Base-by-base conservation (phyloP, 2,329 filamentous ascomycete genomes). In the Scedosporium boydii region DNA sequence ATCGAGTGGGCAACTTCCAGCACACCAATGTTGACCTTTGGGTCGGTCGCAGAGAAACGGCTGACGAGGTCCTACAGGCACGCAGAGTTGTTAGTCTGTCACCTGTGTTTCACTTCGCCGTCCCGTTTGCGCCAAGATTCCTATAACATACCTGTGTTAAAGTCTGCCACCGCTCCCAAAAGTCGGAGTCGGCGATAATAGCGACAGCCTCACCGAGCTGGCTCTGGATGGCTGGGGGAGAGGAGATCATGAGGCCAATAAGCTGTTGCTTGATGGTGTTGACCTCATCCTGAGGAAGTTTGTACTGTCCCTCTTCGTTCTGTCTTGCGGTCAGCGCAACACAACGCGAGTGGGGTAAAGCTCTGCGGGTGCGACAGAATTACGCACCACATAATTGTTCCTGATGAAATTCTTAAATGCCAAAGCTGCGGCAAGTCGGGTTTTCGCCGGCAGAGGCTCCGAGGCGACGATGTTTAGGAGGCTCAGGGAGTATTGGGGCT, bases 341-440 rank as follows among this genome's bases (percentile, higher is more conserved):
- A 14, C 42, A 14, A 6, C 12, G 41, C 51, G 60, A 59, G 41
- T 27, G 65, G 55, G 59, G 14, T 5, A 59, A 46, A 26, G 27
- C 12, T 44, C 48, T 6, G 16, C 27, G 6, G 6, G 56, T 12
- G 34, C 27, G 12, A 48, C 53, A 26, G 57, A 59, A 63, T 14
- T 56, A 79, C 85, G 68, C 76, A 88, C 87, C 69, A 91, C 90
- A 86, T 96, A 99, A 80, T 92, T 95, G 72, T 89, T 86, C 75
- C 90, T 89, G 71, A 99, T 92, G 75, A 96, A 96, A 80, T 99
- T 99, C 78, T 99, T 99, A 84, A 99, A 99, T 79, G 90, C 95
- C 64, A 99, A 82, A 29, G 95, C 91, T 70, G 90, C 91, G 6
- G 93, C 86, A 51, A 99, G 86, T 65, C 95, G 87, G 65, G 90